phyloP scores from a whole-genome alignment of 768 basidiomycete species.

The Exsudoporus frostii region DNA sequence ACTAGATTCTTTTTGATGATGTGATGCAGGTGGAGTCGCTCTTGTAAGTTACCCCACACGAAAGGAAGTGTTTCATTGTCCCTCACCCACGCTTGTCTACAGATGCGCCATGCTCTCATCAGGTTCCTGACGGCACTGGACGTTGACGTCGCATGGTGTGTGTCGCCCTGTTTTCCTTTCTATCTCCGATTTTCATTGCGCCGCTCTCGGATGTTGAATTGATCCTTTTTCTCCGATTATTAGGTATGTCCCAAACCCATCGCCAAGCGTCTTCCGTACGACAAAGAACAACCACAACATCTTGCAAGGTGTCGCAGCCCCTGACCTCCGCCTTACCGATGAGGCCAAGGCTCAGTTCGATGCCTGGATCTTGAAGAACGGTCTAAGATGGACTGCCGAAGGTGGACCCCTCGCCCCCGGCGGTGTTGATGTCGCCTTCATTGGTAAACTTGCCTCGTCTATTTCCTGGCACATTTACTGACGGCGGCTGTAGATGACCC shows the following conservation, averaged over 20 bases:
- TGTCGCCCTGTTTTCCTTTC: constrained; percentile 9
- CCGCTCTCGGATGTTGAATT: constrained; percentile 1
- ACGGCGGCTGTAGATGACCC: constrained; percentile 59
- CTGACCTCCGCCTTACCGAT: constrained; percentile 72
- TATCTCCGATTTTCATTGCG: constrained; percentile 5
- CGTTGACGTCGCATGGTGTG: constrained; percentile 80
- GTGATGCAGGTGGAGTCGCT: constrained; percentile 78
- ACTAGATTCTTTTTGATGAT: constrained; percentile 18
- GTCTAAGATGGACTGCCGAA: constrained; percentile 80
- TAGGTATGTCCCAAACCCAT: constrained; percentile 87
- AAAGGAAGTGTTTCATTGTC: constrained; percentile 2
- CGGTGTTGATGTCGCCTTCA: constrained; percentile 85
- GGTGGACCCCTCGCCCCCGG: constrained; percentile 82
- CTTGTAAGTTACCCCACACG: constrained; percentile 53
- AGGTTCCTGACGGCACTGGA: constrained; percentile 78
- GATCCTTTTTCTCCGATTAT: constrained; percentile 21
- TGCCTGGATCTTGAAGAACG: constrained; percentile 88
- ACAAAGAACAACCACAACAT: constrained; percentile 97
- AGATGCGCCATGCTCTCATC: constrained; percentile 94
- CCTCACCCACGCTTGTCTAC: constrained; percentile 19
- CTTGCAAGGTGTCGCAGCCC: constrained; percentile 86
- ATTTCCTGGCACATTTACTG: constrained; percentile 4
- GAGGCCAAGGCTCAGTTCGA: constrained; percentile 79
- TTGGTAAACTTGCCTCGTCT: constrained; percentile 48
- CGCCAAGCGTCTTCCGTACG: constrained; percentile 87